Percentiles rank a stretch among this genome's conserved stretches.
Evolutionary conservation across 192 early-diverging fungal genomes (phyloP).

Genomic region (Coemansia sp.): DNA sequence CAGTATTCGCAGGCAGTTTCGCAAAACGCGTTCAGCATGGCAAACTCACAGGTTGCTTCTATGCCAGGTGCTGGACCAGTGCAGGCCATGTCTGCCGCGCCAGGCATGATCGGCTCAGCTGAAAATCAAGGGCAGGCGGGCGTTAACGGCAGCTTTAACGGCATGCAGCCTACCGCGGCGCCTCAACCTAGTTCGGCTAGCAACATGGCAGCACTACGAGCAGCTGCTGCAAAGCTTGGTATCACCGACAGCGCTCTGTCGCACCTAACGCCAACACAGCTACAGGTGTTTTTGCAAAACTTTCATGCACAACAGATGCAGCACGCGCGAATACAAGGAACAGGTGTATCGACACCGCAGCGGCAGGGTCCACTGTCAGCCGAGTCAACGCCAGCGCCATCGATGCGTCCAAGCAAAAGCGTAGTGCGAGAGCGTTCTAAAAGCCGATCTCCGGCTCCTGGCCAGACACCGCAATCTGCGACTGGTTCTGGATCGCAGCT

Average conservation of each 20-base stretch:
- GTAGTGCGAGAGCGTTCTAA: conserved; percentile 27
- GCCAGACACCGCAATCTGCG: conserved; percentile 2
- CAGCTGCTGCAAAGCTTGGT: conserved; percentile 34
- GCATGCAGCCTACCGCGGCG: not conserved
- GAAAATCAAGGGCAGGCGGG: conserved; percentile 1
- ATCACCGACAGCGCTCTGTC: conserved; percentile 23
- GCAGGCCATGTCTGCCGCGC: conserved; percentile 5
- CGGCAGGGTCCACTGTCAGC: conserved; percentile 12
- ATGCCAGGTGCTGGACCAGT: not conserved
- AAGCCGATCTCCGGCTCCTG: conserved; percentile 46
- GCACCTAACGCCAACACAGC: conserved; percentile 30
- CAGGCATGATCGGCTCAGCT: conserved; percentile 5
- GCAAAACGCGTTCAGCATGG: conserved; percentile 7
- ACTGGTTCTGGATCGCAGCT: conserved; percentile 7
- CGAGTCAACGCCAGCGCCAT: not conserved
- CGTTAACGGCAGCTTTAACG: conserved; percentile 6
- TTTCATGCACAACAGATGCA: conserved; percentile 39
- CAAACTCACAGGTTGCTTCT: not conserved
- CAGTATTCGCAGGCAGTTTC: conserved; percentile 14
- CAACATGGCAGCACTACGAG: conserved; percentile 29
- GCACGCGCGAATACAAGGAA: conserved; percentile 11
- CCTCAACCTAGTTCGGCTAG: not conserved
- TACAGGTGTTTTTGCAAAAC: conserved; percentile 32
- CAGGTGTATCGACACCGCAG: conserved; percentile 26
- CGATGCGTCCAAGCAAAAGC: conserved; percentile 24